Base-by-base conservation (phyloP, 2,329 filamentous ascomycete genomes). In the Ceratocystis harringtonii region DNA sequence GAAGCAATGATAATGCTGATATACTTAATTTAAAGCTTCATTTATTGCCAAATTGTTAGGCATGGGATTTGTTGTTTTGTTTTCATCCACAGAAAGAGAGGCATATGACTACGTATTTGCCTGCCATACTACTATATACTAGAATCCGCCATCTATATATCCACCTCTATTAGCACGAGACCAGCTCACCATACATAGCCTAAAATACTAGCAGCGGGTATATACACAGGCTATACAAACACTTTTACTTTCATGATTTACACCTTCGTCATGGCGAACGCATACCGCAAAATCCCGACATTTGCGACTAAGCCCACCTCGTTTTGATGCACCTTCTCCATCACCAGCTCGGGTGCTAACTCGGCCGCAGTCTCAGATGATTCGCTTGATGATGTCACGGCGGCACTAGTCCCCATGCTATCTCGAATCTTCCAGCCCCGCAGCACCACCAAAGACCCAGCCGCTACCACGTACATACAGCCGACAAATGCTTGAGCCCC, bases 401-500 rank as follows among this genome's bases (percentile, higher is more conserved):
- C 15, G 17, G 43, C 25, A 41, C 36, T 41, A 30, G n/a, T 30
- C 15, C 25, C 17, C 44, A 50, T 19, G 7, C 50, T 52, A n/a
- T 66, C 58, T 17, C 48, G 36, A 68, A 76, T 73, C 69, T 76
- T 76, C 75, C 75, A 76, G 0, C 74, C 75, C 4, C 75, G 70
- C 17, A 76, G 67, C 4, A 74, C 68, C 48, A 74, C 67, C 22
- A 75, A 66, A 22, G 72, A 75, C 0, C 71, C 19, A 0, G 72
- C 71, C 2, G 80, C 81, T 1, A 75, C 78, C 25, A 87, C 71
- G 69, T 82, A 88, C 76, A 86, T 81, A 67, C 83, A 75, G 1
- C 82, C 84, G 0, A 80, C 79, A 68, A 87, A 87, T 1, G 87
- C 70, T 71, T 84, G 80, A 0, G 79, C 78, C 8, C 79, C 72